Evolutionary conservation across 768 basidiomycete species (phyloP), one percentile per base, ranked within the genome.

Genomic region (Trametes meyenii): DNA sequence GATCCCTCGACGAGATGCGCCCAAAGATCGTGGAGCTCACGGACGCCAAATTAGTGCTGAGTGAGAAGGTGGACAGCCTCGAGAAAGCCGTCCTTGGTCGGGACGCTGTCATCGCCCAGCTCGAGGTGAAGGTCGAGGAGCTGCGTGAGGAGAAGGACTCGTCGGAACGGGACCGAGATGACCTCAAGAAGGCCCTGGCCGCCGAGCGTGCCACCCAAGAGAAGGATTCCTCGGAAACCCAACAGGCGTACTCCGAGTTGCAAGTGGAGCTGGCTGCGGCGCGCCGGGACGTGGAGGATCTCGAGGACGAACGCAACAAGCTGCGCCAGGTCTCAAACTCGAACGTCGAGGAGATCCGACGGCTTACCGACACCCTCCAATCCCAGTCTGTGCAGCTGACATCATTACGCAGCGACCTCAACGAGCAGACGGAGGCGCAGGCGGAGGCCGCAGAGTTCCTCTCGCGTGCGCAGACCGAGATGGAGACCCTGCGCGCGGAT

Each of bases 11-110:
- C 64, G 91, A 94, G 73, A 88, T 94, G 85, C 83, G 89, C 33
- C 84, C 90, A 42, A 94, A 94, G 77, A 86, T 94, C 63, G 86
- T 93, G 21, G 87, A 92, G 70, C 78, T 96, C 55, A 92, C 89
- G 2, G 83, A 85, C 39, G 81, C 79, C 62, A 91, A 88, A 71
- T 75, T 90, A 14, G 84, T 89, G 61, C 79, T 91, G 10, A 78
- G 80, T 45, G 89, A 94, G 62, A 84, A 84, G 67, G 76, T 85
- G 46, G 85, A 84, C 63, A 72, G 73, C 56, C 72, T 92, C 57
- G 80, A 86, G 60, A 78, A 80, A 53, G 76, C 79, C 10, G 64
- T 90, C 60, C 77, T 78, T 40, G 81, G 78, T 62, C 81, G 84
- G 19, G 88, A 91, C 63, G 69, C 73, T 5, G 74, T 78, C 44